A percentile compares a stretch with the other conserved stretches of the same genome.
Evolutionary conservation across 225 moss, liverwort and hornwort species (phyloP).

Genomic region (Anthoceros angustus): DNA sequence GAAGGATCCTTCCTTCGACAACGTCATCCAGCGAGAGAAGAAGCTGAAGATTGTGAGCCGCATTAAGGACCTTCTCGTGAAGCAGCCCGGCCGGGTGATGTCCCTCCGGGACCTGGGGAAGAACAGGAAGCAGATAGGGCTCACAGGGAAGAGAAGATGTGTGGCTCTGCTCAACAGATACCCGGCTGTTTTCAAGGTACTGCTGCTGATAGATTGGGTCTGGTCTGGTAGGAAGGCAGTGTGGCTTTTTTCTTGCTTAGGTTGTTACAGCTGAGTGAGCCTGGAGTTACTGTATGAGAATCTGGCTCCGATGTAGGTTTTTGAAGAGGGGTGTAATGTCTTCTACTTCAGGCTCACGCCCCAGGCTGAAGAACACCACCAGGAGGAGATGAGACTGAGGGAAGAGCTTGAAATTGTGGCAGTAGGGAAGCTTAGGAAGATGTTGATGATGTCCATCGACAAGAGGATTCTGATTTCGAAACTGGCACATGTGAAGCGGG

Average conservation of each 20-base stretch:
- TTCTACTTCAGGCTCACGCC: conserved; percentile 50
- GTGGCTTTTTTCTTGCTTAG: too few relatives aligned
- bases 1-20: conserved; percentile 70
- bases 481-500: conserved; percentile 58
- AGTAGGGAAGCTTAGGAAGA: conserved; percentile 73
- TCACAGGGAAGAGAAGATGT: conserved; percentile 45
- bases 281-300: too few relatives aligned
- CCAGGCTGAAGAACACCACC: conserved; percentile 21
- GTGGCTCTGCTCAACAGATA: conserved; percentile 50
- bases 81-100: conserved; percentile 43
- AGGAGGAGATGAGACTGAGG: conserved; percentile 9
- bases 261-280: too few relatives aligned
- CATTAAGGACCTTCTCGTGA: conserved; percentile 59
- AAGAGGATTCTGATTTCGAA: conserved; percentile 50
- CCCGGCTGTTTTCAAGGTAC: conserved; percentile 44
- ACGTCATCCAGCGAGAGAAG: conserved; percentile 73
- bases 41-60: conserved; percentile 60
- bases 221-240: too few relatives aligned
- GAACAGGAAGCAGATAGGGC: conserved; percentile 46
- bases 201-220: too few relatives aligned
- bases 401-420: conserved; percentile 39
- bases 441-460: conserved; percentile 81
- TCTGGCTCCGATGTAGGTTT: conserved; percentile 13
- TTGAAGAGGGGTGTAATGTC: conserved; percentile 32
- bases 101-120: conserved; percentile 57